Evolutionary conservation across 306 rosid species (phyloP).

Genomic region (Cucurbita moschata): DNA sequence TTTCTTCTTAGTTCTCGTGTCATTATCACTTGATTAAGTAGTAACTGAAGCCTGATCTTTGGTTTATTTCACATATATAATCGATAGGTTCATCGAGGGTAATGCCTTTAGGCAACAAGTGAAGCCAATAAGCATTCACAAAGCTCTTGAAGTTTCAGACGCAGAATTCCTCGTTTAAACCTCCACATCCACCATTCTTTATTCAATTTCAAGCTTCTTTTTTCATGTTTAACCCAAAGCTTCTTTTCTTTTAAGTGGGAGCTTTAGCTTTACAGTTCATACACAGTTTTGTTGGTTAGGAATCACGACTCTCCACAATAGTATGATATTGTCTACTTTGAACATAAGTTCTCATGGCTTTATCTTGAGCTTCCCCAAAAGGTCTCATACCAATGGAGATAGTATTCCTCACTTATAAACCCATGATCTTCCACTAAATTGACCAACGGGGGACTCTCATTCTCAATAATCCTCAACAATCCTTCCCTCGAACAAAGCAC

Average conservation of each 20-base stretch:
- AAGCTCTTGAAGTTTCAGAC: conserved; percentile 88
- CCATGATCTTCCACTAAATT: too few relatives aligned
- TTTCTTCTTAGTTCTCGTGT: neutral
- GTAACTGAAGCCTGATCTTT: neutral
- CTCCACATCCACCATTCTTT: conserved; percentile 7
- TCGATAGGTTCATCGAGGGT: conserved; percentile 27
- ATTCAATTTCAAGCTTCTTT: conserved; percentile 11
- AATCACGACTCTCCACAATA: too few relatives aligned
- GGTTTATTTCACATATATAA: neutral
- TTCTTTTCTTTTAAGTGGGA: neutral
- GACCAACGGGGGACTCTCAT: too few relatives aligned
- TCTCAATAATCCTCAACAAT: too few relatives aligned
- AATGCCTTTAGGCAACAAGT: conserved; percentile 84
- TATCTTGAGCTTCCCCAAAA: too few relatives aligned
- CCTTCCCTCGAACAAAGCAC: too few relatives aligned
- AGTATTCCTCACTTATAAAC: too few relatives aligned
- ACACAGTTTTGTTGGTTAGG: neutral
- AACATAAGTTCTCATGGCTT: too few relatives aligned
- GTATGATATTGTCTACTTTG: too few relatives aligned
- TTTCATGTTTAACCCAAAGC: conserved; percentile 19
- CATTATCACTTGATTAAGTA: neutral
- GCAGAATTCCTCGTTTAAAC: conserved; percentile 68
- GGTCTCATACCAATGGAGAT: too few relatives aligned
- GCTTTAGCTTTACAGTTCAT: neutral
- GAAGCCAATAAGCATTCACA: conserved; percentile 68